Evolutionary conservation across 1,284 basidiomycete genomes (phyloP).

Genomic region (Melampsora larici-populina): DNA sequence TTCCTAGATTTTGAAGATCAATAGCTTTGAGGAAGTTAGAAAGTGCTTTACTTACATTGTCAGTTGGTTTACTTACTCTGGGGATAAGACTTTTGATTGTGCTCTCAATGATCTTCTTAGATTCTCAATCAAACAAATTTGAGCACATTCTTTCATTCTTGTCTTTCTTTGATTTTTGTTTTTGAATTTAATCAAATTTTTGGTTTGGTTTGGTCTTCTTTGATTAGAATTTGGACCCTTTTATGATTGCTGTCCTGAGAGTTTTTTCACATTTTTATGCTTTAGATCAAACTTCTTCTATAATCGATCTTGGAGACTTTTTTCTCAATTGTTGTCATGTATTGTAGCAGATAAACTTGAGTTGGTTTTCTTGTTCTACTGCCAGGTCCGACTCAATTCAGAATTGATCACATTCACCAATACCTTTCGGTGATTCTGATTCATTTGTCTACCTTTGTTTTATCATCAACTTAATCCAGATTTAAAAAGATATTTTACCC

Average conservation of each 20-base stretch:
- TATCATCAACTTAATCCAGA: too few species aligned
- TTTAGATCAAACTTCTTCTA: too few species aligned
- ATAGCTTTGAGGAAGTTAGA: slow-evolving; percentile 98
- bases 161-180: neutral
- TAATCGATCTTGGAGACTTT: too few species aligned
- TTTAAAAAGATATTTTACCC: too few species aligned
- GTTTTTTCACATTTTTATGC: slow-evolving; percentile 93
- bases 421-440: too few species aligned
- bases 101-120: slow-evolving; percentile 89
- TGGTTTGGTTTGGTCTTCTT: slow-evolving; percentile 35
- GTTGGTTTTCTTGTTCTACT: too few species aligned
- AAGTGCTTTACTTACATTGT: slow-evolving; percentile 67
- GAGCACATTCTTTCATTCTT: slow-evolving; percentile 65
- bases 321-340: too few species aligned
- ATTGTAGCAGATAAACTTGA: too few species aligned
- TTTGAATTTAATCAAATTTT: neutral
- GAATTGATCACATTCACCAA: too few species aligned
- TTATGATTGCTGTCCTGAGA: slow-evolving; percentile 81
- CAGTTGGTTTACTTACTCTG: slow-evolving; percentile 76
- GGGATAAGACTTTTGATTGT: slow-evolving; percentile 87
- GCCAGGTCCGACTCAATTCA: too few species aligned
- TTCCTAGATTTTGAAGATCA: slow-evolving; percentile 74
- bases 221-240: slow-evolving; percentile 82
- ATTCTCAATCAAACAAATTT: slow-evolving; percentile 86
- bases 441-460: too few species aligned